Conservation (phyloP, 2,329 filamentous ascomycete species). For the Chalaropsis ovoidea region DNA sequence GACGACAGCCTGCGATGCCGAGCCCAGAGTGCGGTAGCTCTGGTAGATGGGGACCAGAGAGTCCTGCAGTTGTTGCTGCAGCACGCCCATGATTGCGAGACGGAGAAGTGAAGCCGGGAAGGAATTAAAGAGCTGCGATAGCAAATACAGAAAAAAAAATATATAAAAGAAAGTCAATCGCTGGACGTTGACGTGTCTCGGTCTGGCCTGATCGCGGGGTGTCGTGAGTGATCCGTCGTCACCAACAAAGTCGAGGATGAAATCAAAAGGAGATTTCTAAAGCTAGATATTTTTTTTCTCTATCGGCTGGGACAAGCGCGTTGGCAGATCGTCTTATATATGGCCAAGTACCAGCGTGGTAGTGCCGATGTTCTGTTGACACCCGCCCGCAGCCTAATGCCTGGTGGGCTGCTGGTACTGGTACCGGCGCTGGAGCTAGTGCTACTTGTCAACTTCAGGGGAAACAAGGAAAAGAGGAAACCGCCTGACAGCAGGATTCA, state of each 20-base stretch:
- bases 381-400: too few species aligned
- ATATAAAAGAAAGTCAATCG: neutral
- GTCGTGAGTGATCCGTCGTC: constrained; percentile 14
- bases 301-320: neutral
- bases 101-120: constrained; percentile 24
- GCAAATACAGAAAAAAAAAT: constrained; percentile 2
- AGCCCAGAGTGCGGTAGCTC: constrained; percentile 41
- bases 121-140: constrained; percentile 17
- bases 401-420: neutral
- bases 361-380: too few species aligned
- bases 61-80: constrained; percentile 41
- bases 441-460: constrained; percentile 6
- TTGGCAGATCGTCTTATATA: constrained; percentile 7
- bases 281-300: neutral
- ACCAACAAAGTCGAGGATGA: constrained; percentile 8
- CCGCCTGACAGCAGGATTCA: neutral
- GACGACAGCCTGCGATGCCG: constrained; percentile 40
- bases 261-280: constrained; percentile 5
- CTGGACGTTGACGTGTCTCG: neutral
- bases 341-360: neutral
- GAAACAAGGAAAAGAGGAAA: neutral
- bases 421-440: neutral
- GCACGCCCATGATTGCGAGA: constrained; percentile 42
- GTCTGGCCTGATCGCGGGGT: neutral
- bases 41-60: constrained; percentile 38